These are phyloP conservation scores for Prunus persica DNA, from an alignment of 306 rosid genomes.

Conservation along the genomic window Prunus_persica_NCBIv2 NC_034014.1:18917001-18917500, in stretches of 20 bases:
- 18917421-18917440: background rate
- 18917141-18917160: background rate
- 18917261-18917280: background rate
- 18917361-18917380: background rate
- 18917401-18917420: conserved; percentile 28
- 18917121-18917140: background rate
- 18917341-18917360: background rate
- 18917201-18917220: too few species aligned
- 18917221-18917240: background rate
- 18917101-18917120: background rate
- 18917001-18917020: background rate
- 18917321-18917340: background rate
- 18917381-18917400: conserved; percentile 4
- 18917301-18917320: background rate
- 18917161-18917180: too few species aligned
- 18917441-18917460: background rate
- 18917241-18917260: background rate
- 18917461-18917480: background rate
- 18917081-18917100: too few species aligned
- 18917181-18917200: background rate
- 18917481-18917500: background rate
- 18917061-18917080: background rate
- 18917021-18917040: background rate
- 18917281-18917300: background rate
- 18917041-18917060: background rate